phyloP scores from a whole-genome alignment of 1,284 basidiomycete genomes.

The Heterobasidion occidentale region DNA sequence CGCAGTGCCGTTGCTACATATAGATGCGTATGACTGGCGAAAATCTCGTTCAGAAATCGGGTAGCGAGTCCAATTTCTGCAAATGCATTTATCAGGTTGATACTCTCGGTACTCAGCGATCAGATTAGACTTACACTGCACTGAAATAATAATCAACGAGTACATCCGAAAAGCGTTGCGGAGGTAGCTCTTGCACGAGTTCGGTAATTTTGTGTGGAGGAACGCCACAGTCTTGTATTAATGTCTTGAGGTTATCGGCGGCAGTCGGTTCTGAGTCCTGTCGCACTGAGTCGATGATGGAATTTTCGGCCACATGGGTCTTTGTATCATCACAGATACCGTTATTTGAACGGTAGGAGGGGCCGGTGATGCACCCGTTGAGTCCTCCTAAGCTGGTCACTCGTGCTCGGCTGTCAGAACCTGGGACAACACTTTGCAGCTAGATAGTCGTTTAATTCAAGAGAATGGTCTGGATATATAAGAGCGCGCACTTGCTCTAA shows the following conservation, averaged over 20 bases:
- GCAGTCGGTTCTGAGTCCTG: slow-evolving; percentile 60
- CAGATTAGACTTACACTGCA: slow-evolving; percentile 47
- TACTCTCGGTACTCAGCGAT: background rate
- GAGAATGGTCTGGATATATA: background rate
- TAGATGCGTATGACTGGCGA: slow-evolving; percentile 70
- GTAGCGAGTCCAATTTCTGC: slow-evolving; percentile 91
- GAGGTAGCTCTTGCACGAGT: slow-evolving; percentile 82
- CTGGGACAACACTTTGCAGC: slow-evolving; percentile 54
- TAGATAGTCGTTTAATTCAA: slow-evolving; percentile 18
- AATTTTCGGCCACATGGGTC: slow-evolving; percentile 13
- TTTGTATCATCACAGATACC: slow-evolving; percentile 14
- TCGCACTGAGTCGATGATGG: slow-evolving; percentile 34
- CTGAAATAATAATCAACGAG: slow-evolving; percentile 73
- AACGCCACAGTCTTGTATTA: slow-evolving; percentile 87
- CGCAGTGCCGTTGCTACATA: slow-evolving; percentile 67
- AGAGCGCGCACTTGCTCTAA: slow-evolving; percentile 58
- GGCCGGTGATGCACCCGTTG: slow-evolving; percentile 6
- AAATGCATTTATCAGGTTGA: background rate
- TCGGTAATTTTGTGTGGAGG: slow-evolving; percentile 84
- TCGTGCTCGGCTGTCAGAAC: slow-evolving; percentile 8
- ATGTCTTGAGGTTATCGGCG: slow-evolving; percentile 70
- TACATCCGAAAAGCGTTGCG: slow-evolving; percentile 63
- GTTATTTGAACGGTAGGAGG: slow-evolving; percentile 5
- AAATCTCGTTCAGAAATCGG: slow-evolving; percentile 87
- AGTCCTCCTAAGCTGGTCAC: slow-evolving; percentile 15